A percentile compares a stretch with the other conserved stretches of the same genome.
phyloP scores from a whole-genome alignment of 805 yeast species.

The Cyberlindnera sargentensis region DNA sequence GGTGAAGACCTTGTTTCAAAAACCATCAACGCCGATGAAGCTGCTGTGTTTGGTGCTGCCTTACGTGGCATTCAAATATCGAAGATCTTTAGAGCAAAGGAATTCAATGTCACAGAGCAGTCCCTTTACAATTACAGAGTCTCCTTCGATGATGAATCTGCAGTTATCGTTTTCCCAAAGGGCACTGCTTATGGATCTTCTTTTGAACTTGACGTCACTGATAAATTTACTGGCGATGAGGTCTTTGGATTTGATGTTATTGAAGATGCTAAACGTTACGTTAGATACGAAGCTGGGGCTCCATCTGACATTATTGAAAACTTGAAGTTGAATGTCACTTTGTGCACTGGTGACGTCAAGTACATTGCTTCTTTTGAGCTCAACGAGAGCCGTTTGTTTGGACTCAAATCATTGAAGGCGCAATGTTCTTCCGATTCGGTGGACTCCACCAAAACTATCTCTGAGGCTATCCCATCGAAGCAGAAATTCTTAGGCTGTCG shows the following conservation, averaged over 20 bases:
- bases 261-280: conserved; percentile 24
- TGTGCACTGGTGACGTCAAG: conserved; percentile 33
- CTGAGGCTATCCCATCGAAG: conserved; percentile 19
- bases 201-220: conserved; percentile 32
- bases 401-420: conserved; percentile 36
- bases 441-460: conserved; percentile 16
- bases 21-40: conserved; percentile 92
- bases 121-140: conserved; percentile 43
- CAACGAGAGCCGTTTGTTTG: conserved; percentile 44
- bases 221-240: conserved; percentile 22
- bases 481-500: conserved; percentile 34
- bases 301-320: conserved; percentile 10
- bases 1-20: conserved; percentile 63
- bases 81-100: conserved; percentile 58
- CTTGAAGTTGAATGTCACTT: conserved; percentile 26
- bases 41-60: conserved; percentile 88
- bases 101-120: conserved; percentile 52
- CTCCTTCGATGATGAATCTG: conserved; percentile 22
- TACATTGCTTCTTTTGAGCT: conserved; percentile 38
- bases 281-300: conserved; percentile 17
- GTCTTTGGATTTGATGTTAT: conserved; percentile 29
- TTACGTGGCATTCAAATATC: conserved; percentile 71
- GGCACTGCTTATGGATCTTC: conserved; percentile 35
- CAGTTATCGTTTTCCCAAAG: conserved; percentile 35
- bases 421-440: conserved; percentile 29